phyloP scores from a whole-genome alignment of 2,329 filamentous ascomycete species.

The Onygenales sp. region DNA sequence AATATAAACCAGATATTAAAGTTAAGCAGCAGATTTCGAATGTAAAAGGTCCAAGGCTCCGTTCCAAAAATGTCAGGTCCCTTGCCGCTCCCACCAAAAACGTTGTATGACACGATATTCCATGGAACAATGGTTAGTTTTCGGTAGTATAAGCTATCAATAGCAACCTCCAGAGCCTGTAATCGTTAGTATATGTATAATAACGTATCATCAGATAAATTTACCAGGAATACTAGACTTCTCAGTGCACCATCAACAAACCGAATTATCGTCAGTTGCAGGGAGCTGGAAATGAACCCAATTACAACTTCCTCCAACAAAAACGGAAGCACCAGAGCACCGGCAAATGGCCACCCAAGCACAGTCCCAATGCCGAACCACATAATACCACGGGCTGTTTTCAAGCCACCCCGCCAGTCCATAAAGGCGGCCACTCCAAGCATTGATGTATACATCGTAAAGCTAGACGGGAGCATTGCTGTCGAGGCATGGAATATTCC shows the following conservation, averaged over 20 bases:
- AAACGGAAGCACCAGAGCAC: constrained; percentile 72
- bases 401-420: constrained; percentile 72
- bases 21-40: constrained; percentile 82
- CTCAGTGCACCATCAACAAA: constrained; percentile 59
- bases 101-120: constrained; percentile 94
- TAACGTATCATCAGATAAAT: constrained; percentile 18
- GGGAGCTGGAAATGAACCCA: constrained; percentile 42
- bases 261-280: constrained; percentile 52
- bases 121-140: constrained; percentile 68
- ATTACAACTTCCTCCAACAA: constrained; percentile 64
- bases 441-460: constrained; percentile 91
- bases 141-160: constrained; percentile 81
- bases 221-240: constrained; percentile 59
- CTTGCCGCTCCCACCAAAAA: constrained; percentile 67
- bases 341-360: constrained; percentile 90
- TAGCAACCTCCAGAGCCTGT: constrained; percentile 56
- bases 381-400: constrained; percentile 73
- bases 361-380: constrained; percentile 83
- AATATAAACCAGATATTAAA: constrained; percentile 92
- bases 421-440: constrained; percentile 82
- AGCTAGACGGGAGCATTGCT: constrained; percentile 84
- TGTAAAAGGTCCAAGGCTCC: constrained; percentile 94
- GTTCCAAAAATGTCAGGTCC: constrained; percentile 91
- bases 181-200: constrained; percentile 16
- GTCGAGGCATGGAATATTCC: constrained; percentile 90